Evolutionary conservation across 306 rosid genomes (phyloP).

Genomic region (Lotus japonicus): DNA sequence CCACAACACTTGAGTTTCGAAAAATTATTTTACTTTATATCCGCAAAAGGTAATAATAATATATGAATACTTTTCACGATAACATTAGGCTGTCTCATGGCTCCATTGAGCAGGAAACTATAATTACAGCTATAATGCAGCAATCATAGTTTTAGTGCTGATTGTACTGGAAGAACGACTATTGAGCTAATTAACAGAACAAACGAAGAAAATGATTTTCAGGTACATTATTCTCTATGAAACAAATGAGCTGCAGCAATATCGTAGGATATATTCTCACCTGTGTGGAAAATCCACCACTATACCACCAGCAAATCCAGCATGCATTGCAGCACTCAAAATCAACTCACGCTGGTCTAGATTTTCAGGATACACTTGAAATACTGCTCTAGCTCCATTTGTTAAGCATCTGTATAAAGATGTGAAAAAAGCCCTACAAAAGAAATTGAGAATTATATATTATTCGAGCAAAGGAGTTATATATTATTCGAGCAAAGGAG

Average conservation of each 20-base stretch:
- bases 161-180: not conserved
- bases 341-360: conserved; percentile 68
- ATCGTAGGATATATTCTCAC: conserved; percentile 25
- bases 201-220: not conserved
- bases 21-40: not conserved
- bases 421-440: conserved; percentile 78
- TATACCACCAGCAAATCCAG: conserved; percentile 91
- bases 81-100: not conserved
- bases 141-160: no score
- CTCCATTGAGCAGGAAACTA: not conserved
- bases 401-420: conserved; percentile 74
- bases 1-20: not conserved
- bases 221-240: not conserved
- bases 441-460: not conserved
- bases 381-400: conserved; percentile 87
- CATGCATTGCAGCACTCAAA: conserved; percentile 72
- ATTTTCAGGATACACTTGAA: conserved; percentile 84
- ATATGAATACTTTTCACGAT: not conserved
- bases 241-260: not conserved
- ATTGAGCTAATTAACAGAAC: not conserved
- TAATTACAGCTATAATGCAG: not conserved
- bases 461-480: not conserved
- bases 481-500: not conserved
- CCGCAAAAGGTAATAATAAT: not conserved
- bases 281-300: conserved; percentile 95